phyloP scores from a whole-genome alignment of 1,284 basidiomycete species.

The Mycosarcoma maydis region DNA sequence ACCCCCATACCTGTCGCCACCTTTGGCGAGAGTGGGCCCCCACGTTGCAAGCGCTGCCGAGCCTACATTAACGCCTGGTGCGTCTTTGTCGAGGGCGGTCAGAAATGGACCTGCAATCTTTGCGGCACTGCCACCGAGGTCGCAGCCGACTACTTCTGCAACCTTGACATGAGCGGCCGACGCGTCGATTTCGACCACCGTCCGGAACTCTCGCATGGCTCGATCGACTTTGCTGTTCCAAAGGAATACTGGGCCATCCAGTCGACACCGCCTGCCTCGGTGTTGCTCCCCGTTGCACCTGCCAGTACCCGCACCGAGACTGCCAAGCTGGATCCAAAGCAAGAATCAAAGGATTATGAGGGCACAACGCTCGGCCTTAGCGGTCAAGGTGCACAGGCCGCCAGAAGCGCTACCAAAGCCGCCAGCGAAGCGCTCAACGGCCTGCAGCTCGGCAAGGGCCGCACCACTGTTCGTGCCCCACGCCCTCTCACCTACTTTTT shows the following conservation, averaged over 20 bases:
- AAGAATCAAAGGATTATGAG: constrained; percentile 50
- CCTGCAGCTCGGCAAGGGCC: constrained; percentile 58
- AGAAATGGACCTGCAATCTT: constrained; percentile 90
- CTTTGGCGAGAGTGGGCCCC: constrained; percentile 77
- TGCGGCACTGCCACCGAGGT: constrained; percentile 82
- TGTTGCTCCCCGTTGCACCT: constrained; percentile 58
- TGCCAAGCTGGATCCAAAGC: constrained; percentile 49
- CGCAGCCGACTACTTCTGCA: constrained; percentile 79
- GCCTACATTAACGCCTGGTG: constrained; percentile 97
- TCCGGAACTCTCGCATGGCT: constrained; percentile 89
- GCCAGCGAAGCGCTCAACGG: constrained; percentile 59
- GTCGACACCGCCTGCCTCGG: constrained; percentile 66
- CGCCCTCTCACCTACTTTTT: constrained; percentile 82
- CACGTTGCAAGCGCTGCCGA: constrained; percentile 85
- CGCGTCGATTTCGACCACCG: constrained; percentile 84
- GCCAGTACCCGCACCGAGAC: constrained; percentile 55
- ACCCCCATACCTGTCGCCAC: constrained; percentile 76
- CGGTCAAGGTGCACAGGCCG: constrained; percentile 57
- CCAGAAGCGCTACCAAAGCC: constrained; percentile 61
- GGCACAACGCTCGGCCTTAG: constrained; percentile 60
- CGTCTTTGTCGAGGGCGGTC: constrained; percentile 83
- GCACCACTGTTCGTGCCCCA: constrained; percentile 63
- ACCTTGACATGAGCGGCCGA: constrained; percentile 81
- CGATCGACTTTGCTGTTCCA: constrained; percentile 88
- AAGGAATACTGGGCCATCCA: constrained; percentile 83